These are phyloP conservation scores for Lipomyces spencermartinsiae DNA, from an alignment of 805 yeast genomes.

Conservation along the genomic window DNA sequence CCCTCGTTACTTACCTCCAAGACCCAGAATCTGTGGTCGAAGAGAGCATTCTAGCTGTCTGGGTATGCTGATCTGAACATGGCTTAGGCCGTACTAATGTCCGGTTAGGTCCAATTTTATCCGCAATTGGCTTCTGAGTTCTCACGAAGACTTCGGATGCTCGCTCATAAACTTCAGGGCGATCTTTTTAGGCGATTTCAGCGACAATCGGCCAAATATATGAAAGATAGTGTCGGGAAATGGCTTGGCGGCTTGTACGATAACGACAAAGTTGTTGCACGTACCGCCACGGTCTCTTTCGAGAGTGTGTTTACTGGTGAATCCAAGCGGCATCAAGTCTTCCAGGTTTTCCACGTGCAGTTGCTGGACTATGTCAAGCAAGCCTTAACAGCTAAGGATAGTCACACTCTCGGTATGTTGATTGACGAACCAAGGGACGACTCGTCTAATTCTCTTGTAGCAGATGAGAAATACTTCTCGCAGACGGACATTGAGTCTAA, in stretches of 20 bases:
- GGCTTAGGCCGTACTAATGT: background rate
- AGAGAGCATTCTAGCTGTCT: conserved; percentile 67
- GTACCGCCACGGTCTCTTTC: conserved; percentile 56
- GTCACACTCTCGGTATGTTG: conserved; percentile 21
- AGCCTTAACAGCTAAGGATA: conserved; percentile 47
- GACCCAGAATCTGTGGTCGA: conserved; percentile 50
- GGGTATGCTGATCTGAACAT: conserved; percentile 47
- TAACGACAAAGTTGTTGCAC: conserved; percentile 65
- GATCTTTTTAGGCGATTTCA: conserved; percentile 56
- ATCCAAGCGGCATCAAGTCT: conserved; percentile 60
- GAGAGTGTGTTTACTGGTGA: conserved; percentile 61
- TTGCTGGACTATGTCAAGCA: conserved; percentile 62
- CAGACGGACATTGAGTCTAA: conserved; percentile 26
- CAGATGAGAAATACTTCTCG: conserved; percentile 35
- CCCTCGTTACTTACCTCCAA: conserved; percentile 52
- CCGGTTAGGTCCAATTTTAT: conserved; percentile 59
- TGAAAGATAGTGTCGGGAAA: conserved; percentile 73
- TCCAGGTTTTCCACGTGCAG: conserved; percentile 64
- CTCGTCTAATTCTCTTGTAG: conserved; percentile 7
- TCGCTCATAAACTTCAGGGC: conserved; percentile 71
- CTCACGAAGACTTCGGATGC: conserved; percentile 65
- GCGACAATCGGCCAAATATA: conserved; percentile 65
- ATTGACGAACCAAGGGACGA: no score
- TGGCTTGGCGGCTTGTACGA: conserved; percentile 79
- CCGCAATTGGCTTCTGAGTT: conserved; percentile 78